Conservation (phyloP, 176 grass and related monocot species). For the Aegilops speltoides region DNA sequence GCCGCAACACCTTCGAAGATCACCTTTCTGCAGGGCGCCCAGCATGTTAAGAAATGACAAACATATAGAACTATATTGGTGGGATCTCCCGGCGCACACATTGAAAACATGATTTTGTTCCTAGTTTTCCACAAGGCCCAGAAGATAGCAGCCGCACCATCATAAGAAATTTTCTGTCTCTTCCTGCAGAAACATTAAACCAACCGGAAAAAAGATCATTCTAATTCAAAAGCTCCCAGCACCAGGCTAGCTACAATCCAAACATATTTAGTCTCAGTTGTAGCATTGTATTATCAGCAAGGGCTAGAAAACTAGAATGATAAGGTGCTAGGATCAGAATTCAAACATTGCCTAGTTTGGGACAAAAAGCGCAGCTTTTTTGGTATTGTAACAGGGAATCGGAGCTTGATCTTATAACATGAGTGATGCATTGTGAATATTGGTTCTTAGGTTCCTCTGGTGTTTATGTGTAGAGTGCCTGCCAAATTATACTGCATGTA, state of each 20-base stretch:
- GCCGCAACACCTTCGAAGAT: not conserved
- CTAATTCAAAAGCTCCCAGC: not conserved
- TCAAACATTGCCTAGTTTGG: not conserved
- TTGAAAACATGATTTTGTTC: not conserved
- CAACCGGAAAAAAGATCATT: not conserved
- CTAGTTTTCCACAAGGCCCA: not conserved
- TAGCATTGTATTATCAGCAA: not conserved
- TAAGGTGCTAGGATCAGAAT: not conserved
- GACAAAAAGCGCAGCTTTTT: not conserved
- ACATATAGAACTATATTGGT: not conserved
- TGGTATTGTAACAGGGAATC: not conserved
- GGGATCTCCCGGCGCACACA: not conserved
- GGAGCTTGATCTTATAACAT: conserved; percentile 8
- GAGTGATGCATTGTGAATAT: not conserved
- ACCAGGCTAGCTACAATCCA: not conserved
- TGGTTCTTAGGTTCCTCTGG: not conserved
- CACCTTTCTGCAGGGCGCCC: not conserved
- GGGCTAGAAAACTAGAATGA: not conserved
- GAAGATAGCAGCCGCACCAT: not conserved
- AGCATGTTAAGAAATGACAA: not conserved
- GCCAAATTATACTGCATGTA: not conserved
- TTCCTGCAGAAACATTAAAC: not conserved
- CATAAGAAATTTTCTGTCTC: not conserved
- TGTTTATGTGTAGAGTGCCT: not conserved
- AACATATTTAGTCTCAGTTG: not conserved